Base-by-base conservation (phyloP, 768 basidiomycete species). In the Russula vinacea region DNA sequence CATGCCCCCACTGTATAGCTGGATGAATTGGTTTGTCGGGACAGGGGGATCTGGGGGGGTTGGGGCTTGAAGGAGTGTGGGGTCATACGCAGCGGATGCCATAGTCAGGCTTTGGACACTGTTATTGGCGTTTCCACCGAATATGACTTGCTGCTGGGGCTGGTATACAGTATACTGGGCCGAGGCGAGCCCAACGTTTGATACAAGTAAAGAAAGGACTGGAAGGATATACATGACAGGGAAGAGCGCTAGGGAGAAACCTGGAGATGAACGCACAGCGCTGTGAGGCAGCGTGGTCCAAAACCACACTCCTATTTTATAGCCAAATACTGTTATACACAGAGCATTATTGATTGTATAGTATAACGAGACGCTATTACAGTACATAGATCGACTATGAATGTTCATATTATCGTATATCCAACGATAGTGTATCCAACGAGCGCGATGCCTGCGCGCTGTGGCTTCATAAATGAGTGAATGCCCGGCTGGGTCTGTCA, bases 71-170 rank as follows among this genome's bases (percentile, higher is more conserved):
- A 88, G 76, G 3, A 76, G 64, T 0, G 81, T 81, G 51, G 78
- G 74, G 71, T 88, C 81, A 71, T 85, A 85, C 0, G 82, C 81
- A 4, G 83, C 79, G 5, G 76, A 70, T 2, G 77, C 76, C 0
- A 79, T 84, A 16, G 75, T 73, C 10, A 16, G 62, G 8, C 26
- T 17, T 33, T 35, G 19, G 29, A 52, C 53, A 3, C 39, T 19
- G 33, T 1, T 32, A 26, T 6, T 26, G 16, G 37, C 10, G 10
- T n/a, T 54, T 8, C 66, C 61, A 5, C 67, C 65, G n/a, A 68
- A 68, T 14, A 68, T 67, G 44, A 68, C 59, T n/a, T 68, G 65
- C 11, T 68, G 60, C 22, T 39, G 42, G n/a, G 65, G 68, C 19
- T 54, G 59, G 52, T 68, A 68, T 44, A 67, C 55, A 32, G 58